These are phyloP conservation scores for Lentinula detonsa DNA, from an alignment of 768 basidiomycete species.

Conservation along the genomic window DNA sequence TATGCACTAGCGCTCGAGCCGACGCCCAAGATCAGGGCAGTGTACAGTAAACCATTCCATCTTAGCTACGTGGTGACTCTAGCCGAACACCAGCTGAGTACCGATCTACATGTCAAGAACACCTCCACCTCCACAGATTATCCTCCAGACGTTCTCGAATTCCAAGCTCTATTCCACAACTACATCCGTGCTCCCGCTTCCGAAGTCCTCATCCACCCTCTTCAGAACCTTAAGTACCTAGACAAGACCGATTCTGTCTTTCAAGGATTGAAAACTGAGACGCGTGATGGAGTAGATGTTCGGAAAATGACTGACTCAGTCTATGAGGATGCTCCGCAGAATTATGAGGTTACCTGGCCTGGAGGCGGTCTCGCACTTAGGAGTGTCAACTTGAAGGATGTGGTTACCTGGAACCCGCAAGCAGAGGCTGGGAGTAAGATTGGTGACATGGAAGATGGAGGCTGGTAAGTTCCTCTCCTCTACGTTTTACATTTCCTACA, in stretches of 20 bases:
- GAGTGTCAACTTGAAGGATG: slow-evolving; percentile 58
- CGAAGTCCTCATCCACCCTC: slow-evolving; percentile 53
- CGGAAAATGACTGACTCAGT: slow-evolving; percentile 65
- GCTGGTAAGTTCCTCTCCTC: slow-evolving; percentile 53
- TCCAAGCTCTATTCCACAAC: slow-evolving; percentile 91
- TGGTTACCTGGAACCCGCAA: slow-evolving; percentile 96
- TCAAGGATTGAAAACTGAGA: slow-evolving; percentile 54
- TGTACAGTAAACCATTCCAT: slow-evolving; percentile 62
- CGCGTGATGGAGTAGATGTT: slow-evolving; percentile 61
- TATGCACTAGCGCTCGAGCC: slow-evolving; percentile 52
- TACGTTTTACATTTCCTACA: background rate
- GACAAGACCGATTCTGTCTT: slow-evolving; percentile 74
- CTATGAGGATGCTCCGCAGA: slow-evolving; percentile 57
- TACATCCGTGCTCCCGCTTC: slow-evolving; percentile 70
- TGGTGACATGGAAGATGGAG: slow-evolving; percentile 83
- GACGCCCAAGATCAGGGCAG: slow-evolving; percentile 45
- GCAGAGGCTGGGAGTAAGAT: slow-evolving; percentile 63
- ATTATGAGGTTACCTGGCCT: slow-evolving; percentile 57
- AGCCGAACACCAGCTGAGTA: slow-evolving; percentile 63
- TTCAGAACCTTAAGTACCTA: slow-evolving; percentile 60
- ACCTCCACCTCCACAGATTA: slow-evolving; percentile 36
- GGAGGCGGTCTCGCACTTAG: slow-evolving; percentile 48
- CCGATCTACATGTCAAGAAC: slow-evolving; percentile 79
- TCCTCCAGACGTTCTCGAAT: slow-evolving; percentile 52
- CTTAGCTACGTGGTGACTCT: slow-evolving; percentile 83